Evolutionary conservation across 345 rosid species (phyloP), one percentile per base, ranked within the genome.

Genomic region (Citropsis articulata): DNA sequence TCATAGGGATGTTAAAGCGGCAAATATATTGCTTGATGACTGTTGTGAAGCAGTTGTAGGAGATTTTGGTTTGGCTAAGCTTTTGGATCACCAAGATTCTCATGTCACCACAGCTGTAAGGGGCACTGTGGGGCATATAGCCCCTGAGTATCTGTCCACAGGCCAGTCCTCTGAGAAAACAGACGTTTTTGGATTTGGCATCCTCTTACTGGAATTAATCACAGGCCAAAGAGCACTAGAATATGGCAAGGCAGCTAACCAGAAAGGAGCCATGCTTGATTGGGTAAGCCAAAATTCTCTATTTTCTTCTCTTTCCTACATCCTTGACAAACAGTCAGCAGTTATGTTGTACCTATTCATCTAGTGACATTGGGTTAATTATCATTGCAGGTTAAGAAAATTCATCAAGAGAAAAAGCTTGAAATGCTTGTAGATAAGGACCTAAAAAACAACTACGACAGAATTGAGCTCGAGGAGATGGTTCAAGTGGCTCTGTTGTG

Each of bases 1-100:
- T 65, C 99, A 96, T 69, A 87, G 99, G 73, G 99, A 96, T 79
- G 99, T 96, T n/a, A 96, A 96, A 86, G 99, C 99, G 38, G 99
- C 99, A 59, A 96, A 96, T 73, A 90, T 96, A 74, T 84, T 96
- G 81, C 92, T 96, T 13, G 99, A 96, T 78, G 99, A 93, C 62
- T 83, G 90, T 10, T 95, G 88, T 65, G 99, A 93, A 82, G 99
- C 99, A 22, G 98, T 95, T 62, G 99, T 96, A 0, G 99, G 99
- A 13, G 99, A 96, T 79, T 95, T 96, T 68, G 99, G 99, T 63
- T 83, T 96, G 28, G 99, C 99, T 36, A 96, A 93, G 84, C 92
- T 95, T 77, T 85, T 96, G 84, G 98, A 96, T 81, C 97, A 96
- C 82, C 94, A 96, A 76, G 98, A 96, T 81, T 92, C 99, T 22